Conservation (phyloP, 495 filamentous ascomycete species). For the Xylaria cubensis region DNA sequence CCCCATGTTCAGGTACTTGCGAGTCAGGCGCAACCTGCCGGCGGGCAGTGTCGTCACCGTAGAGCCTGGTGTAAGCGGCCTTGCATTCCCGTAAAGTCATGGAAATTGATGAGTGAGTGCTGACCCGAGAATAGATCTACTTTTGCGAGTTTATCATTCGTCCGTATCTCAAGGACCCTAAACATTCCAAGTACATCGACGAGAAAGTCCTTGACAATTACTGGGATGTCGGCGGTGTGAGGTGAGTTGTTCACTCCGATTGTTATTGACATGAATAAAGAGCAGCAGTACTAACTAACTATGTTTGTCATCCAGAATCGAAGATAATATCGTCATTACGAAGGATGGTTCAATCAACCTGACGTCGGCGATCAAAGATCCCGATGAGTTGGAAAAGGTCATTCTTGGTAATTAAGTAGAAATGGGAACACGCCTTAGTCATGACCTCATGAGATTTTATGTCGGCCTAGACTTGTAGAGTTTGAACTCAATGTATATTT, state of each 20-base stretch:
- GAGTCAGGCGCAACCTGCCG: slow-evolving; percentile 78
- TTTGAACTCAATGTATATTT: not conserved
- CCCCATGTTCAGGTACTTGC: slow-evolving; percentile 81
- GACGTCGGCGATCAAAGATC: slow-evolving; percentile 75
- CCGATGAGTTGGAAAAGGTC: slow-evolving; percentile 71
- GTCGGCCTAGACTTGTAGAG: not conserved
- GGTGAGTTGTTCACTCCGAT: slow-evolving; percentile 38
- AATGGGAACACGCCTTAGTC: not conserved
- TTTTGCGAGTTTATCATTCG: slow-evolving; percentile 94
- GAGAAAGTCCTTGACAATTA: slow-evolving; percentile 75
- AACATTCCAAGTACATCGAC: slow-evolving; percentile 76
- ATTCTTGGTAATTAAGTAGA: slow-evolving; percentile 42
- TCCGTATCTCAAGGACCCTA: slow-evolving; percentile 74
- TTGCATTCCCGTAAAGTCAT: not conserved
- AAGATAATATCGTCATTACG: slow-evolving; percentile 81
- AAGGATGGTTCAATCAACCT: slow-evolving; percentile 79
- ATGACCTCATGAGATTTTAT: slow-evolving; percentile 3
- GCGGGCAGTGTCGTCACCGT: slow-evolving; percentile 85
- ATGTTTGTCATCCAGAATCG: slow-evolving; percentile 46
- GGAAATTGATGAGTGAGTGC: not conserved
- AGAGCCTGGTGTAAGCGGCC: slow-evolving; percentile 78
- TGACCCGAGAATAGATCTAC: slow-evolving; percentile 67
- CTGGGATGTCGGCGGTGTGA: slow-evolving; percentile 90
- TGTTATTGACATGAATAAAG: not conserved
- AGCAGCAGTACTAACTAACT: slow-evolving; percentile 3